A percentile compares a stretch with the other conserved stretches of the same genome.
Evolutionary conservation across 2,329 filamentous ascomycete species (phyloP).

Genomic region (Penicillium capsulatum): DNA sequence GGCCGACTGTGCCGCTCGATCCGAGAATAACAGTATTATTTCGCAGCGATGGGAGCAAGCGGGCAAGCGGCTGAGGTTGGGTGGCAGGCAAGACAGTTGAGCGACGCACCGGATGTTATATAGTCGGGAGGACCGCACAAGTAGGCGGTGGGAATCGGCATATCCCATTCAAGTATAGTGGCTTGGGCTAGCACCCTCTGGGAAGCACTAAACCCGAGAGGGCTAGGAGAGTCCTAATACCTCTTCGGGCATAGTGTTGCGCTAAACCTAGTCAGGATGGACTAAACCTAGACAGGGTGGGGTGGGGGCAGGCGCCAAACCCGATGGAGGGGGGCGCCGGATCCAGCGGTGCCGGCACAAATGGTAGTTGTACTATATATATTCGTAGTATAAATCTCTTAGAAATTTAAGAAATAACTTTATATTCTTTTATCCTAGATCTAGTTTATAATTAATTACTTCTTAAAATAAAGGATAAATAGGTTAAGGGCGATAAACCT

Average conservation of each 20-base stretch:
- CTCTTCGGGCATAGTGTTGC: constrained; percentile 3
- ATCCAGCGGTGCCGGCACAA: constrained; percentile 5
- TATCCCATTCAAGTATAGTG: constrained; percentile 1
- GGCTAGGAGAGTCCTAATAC: neutral
- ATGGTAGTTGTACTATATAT: constrained; percentile 5
- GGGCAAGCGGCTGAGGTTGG: neutral
- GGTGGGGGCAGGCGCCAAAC: constrained; percentile 4
- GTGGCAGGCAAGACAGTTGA: constrained; percentile 3
- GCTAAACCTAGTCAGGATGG: constrained; percentile 4
- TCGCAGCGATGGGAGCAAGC: neutral
- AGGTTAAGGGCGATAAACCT: no score
- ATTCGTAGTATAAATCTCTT: no score
- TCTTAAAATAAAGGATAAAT: no score
- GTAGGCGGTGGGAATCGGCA: constrained; percentile 4
- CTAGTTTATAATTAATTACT: no score
- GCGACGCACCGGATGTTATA: constrained; percentile 9
- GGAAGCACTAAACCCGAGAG: constrained; percentile 1
- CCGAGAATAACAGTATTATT: constrained; percentile 10
- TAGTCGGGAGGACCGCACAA: neutral
- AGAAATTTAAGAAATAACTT: no score
- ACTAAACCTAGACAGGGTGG: constrained; percentile 4
- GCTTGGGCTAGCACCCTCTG: constrained; percentile 1
- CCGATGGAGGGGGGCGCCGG: constrained; percentile 3
- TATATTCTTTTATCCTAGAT: no score
- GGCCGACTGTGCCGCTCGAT: constrained; percentile 3